phyloP scores from a whole-genome alignment of 805 yeast genomes.

The Phaffomyces opuntiae region DNA sequence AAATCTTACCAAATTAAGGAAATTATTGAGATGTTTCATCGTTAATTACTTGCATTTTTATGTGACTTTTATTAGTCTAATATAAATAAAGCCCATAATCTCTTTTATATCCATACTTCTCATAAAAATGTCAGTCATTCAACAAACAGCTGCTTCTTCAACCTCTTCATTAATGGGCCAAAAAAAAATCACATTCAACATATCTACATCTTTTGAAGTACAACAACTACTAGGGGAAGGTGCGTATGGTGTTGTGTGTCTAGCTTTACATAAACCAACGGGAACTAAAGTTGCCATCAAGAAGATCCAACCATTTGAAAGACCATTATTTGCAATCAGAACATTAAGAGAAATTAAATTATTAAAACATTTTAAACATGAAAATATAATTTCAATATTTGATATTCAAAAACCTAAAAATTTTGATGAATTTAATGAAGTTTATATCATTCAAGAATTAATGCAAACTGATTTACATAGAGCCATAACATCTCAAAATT shows the following conservation, averaged over 20 bases:
- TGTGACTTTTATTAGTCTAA: too few relatives aligned
- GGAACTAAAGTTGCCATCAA: conserved; percentile 91
- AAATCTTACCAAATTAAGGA: too few relatives aligned
- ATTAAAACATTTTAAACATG: conserved; percentile 85
- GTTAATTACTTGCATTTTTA: background rate
- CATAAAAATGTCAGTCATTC: too few relatives aligned
- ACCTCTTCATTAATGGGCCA: conserved; percentile 4
- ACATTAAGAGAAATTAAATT: conserved; percentile 87
- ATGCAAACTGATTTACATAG: conserved; percentile 86
- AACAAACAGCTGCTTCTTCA: too few relatives aligned
- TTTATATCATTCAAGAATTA: conserved; percentile 79
- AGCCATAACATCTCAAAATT: conserved; percentile 72
- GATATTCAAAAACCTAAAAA: conserved; percentile 82
- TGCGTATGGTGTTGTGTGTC: conserved; percentile 91
- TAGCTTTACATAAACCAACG: conserved; percentile 81
- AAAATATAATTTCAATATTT: conserved; percentile 81
- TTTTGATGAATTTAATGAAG: conserved; percentile 75
- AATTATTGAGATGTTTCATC: background rate
- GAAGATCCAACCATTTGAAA: conserved; percentile 87
- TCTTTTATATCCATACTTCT: too few relatives aligned
- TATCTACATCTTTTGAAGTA: conserved; percentile 80
- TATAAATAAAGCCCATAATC: background rate
- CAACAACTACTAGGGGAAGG: conserved; percentile 89
- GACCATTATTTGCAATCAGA: conserved; percentile 81
- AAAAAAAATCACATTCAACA: conserved; percentile 60